These are phyloP conservation scores for Serendipita sp. DNA, from an alignment of 768 basidiomycete genomes.

Conservation along the genomic window DNA sequence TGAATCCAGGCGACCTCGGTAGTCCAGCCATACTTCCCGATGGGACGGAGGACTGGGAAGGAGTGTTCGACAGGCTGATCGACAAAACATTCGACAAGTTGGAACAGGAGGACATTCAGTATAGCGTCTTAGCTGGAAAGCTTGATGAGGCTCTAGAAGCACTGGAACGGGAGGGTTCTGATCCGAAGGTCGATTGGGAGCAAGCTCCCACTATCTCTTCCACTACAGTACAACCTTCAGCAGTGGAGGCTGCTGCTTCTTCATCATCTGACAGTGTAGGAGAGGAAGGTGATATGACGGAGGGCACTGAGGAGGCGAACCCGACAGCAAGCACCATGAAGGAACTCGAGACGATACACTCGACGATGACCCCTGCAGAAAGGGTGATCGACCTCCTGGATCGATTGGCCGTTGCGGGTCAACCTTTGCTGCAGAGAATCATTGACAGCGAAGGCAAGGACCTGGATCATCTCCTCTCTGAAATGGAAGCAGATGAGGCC, in stretches of 20 bases:
- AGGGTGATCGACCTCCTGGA: neutral
- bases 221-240: neutral
- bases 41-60: too few species aligned
- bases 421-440: neutral
- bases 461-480: neutral
- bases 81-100: too few species aligned
- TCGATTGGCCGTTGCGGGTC: neutral
- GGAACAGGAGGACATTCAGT: neutral
- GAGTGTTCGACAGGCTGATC: too few species aligned
- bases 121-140: neutral
- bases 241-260: neutral
- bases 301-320: neutral
- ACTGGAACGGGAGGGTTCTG: neutral
- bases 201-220: neutral
- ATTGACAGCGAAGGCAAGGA: neutral
- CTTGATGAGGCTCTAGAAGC: slow-evolving; percentile 1
- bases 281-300: neutral
- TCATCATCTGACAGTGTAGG: neutral
- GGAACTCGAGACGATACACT: neutral
- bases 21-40: too few species aligned
- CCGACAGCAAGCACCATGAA: neutral
- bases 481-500: neutral
- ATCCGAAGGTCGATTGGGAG: neutral
- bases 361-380: neutral
- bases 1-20: too few species aligned